Evolutionary conservation across 106 monocot genomes (phyloP).

Genomic region (Ottelia alismoides): DNA sequence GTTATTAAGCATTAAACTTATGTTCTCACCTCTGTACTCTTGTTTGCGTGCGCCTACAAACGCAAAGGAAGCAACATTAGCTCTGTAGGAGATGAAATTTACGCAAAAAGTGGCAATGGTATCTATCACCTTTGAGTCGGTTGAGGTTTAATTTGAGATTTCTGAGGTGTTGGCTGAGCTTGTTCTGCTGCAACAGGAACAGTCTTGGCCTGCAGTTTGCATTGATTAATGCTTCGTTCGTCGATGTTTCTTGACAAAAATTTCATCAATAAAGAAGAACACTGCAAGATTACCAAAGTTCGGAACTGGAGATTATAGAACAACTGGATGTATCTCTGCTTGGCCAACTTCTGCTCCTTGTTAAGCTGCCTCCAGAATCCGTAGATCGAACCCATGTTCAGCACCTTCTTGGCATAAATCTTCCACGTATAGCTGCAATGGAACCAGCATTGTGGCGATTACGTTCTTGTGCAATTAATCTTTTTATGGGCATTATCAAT

Average conservation of each 20-base stretch:
- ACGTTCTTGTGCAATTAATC: too few species aligned
- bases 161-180: not conserved
- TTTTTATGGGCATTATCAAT: too few species aligned
- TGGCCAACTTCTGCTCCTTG: constrained; percentile 70
- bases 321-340: constrained; percentile 69
- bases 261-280: not conserved
- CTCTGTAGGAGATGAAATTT: not conserved
- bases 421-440: constrained; percentile 92
- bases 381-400: constrained; percentile 79
- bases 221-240: too few species aligned
- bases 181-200: constrained; percentile 18
- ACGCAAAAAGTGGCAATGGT: constrained; percentile 5
- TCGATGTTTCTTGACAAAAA: not conserved
- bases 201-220: constrained; percentile 26
- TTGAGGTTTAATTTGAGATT: constrained; percentile 1
- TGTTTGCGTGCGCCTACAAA: constrained; percentile 18
- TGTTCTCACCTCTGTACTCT: constrained; percentile 27
- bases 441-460: too few species aligned
- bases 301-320: constrained; percentile 86
- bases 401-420: constrained; percentile 83
- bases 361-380: constrained; percentile 73
- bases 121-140: constrained; percentile 28
- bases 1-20: not conserved
- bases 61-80: constrained; percentile 1
- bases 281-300: constrained; percentile 21